Percentiles rank a stretch among this genome's conserved stretches.
These are phyloP conservation scores for Penicillium bialowiezense DNA, from an alignment of 495 filamentous ascomycete genomes.

Conservation along the genomic window DNA sequence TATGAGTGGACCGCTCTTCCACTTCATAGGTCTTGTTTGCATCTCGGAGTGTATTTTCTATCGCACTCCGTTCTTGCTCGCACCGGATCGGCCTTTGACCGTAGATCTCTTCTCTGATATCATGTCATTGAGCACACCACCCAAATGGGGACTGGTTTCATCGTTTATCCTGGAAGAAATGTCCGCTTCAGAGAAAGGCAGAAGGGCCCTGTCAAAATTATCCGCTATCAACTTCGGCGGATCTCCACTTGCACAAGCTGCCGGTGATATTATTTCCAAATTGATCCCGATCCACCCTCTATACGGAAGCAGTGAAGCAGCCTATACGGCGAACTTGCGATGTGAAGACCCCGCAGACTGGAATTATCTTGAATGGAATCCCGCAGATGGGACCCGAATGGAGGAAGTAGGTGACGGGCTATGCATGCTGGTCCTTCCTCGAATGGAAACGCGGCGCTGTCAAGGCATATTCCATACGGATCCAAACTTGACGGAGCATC, in stretches of 20 bases:
- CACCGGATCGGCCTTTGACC: conserved; percentile 8
- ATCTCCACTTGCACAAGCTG: not conserved
- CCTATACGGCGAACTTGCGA: not conserved
- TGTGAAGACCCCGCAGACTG: conserved; percentile 34
- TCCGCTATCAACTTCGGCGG: not conserved
- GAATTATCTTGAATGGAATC: conserved; percentile 48
- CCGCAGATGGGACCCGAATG: conserved; percentile 38
- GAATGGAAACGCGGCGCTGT: not conserved
- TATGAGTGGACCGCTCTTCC: conserved; percentile 6
- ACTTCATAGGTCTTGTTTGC: conserved; percentile 10
- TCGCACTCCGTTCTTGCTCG: conserved; percentile 8
- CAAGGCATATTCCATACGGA: conserved; percentile 13
- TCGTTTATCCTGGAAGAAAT: conserved; percentile 5
- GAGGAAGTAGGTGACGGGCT: conserved; percentile 39
- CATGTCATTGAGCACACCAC: not conserved
- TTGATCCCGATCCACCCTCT: conserved; percentile 2
- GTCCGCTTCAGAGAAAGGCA: not conserved
- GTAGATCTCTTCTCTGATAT: conserved; percentile 1
- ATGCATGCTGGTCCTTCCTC: conserved; percentile 39
- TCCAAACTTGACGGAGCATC: conserved; percentile 10
- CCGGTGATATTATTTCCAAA: not conserved
- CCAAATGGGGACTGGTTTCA: not conserved
- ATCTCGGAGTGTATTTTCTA: conserved; percentile 8
- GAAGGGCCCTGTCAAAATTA: not conserved
- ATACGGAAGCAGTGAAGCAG: conserved; percentile 10